Percentiles rank a stretch among this genome's conserved stretches.
Conservation (phyloP, 2,329 filamentous ascomycete species). For the Ophidiomyces ophidiicola region DNA sequence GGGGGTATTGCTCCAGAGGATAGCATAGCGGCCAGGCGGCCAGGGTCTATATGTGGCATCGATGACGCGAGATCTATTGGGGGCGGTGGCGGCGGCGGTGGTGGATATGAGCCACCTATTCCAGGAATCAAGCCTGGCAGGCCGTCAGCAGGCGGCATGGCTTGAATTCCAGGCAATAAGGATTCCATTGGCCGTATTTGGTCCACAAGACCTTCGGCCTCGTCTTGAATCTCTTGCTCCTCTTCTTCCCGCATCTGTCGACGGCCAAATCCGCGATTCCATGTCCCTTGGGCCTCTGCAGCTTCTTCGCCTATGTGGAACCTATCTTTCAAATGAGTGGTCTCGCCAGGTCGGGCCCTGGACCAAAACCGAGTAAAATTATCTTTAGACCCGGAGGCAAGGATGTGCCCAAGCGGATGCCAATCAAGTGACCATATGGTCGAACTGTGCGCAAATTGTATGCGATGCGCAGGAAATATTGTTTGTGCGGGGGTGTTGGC, state of each 20-base stretch:
- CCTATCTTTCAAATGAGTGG: slow-evolving; percentile 72
- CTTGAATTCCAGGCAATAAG: slow-evolving; percentile 39
- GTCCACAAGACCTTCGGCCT: slow-evolving; percentile 82
- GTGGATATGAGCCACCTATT: slow-evolving; percentile 36
- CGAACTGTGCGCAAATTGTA: slow-evolving; percentile 82
- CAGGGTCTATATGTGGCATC: slow-evolving; percentile 40
- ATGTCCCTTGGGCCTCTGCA: slow-evolving; percentile 89
- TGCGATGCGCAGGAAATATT: slow-evolving; percentile 80
- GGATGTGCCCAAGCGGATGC: slow-evolving; percentile 90
- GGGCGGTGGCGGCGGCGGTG: slow-evolving; percentile 20
- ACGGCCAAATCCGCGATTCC: slow-evolving; percentile 66
- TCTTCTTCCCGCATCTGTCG: slow-evolving; percentile 80
- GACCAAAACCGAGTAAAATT: slow-evolving; percentile 96
- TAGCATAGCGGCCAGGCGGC: slow-evolving; percentile 32
- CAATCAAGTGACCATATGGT: slow-evolving; percentile 97
- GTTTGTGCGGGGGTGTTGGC: slow-evolving; percentile 69
- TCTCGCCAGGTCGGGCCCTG: slow-evolving; percentile 73
- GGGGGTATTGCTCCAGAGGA: slow-evolving; percentile 18
- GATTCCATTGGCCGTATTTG: slow-evolving; percentile 63
- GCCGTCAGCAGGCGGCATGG: slow-evolving; percentile 49
- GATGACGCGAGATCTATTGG: slow-evolving; percentile 21
- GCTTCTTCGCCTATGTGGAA: slow-evolving; percentile 93
- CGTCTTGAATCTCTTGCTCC: slow-evolving; percentile 84
- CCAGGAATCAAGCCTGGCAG: slow-evolving; percentile 33
- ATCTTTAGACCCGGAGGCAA: slow-evolving; percentile 92